A percentile compares a stretch with the other conserved stretches of the same genome.
Evolutionary conservation across 2,329 filamentous ascomycete species (phyloP).

Genomic region (Talaromyces sp.): DNA sequence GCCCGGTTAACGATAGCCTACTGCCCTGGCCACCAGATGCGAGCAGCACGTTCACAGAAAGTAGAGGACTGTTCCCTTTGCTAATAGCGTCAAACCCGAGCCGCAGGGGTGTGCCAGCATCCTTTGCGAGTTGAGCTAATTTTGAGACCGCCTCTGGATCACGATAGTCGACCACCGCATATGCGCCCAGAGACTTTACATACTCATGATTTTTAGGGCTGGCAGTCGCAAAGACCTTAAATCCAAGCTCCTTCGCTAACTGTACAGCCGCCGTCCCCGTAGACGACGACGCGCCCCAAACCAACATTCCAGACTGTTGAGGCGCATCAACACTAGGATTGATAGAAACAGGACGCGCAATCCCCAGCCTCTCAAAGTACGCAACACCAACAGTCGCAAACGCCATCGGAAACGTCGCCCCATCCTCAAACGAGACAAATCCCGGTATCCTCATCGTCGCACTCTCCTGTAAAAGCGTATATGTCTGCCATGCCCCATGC

Average conservation of each 20-base stretch:
- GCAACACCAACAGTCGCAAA: constrained; percentile 8
- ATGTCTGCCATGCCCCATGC: constrained; percentile 7
- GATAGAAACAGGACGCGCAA: neutral
- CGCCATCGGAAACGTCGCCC: constrained; percentile 7
- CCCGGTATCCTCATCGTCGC: constrained; percentile 17
- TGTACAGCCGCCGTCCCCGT: constrained; percentile 45
- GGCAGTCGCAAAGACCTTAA: constrained; percentile 39
- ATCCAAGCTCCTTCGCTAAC: constrained; percentile 39
- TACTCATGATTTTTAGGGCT: constrained; percentile 42
- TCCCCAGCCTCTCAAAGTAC: neutral
- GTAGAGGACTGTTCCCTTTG: neutral
- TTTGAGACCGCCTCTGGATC: constrained; percentile 3
- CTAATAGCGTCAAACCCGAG: constrained; percentile 2
- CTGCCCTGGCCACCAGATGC: neutral
- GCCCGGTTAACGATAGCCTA: neutral
- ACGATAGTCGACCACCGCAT: constrained; percentile 44
- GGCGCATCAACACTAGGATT: constrained; percentile 4
- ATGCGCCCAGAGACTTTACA: constrained; percentile 43
- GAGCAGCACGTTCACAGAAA: neutral
- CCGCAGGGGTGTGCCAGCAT: neutral
- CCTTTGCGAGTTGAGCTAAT: neutral
- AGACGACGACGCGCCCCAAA: constrained; percentile 51
- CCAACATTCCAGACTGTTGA: constrained; percentile 33
- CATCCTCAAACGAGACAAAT: constrained; percentile 22
- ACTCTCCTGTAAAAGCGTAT: constrained; percentile 6